Base-by-base conservation (phyloP, 1,284 basidiomycete species). In the Pseudozyma flocculosa region DNA sequence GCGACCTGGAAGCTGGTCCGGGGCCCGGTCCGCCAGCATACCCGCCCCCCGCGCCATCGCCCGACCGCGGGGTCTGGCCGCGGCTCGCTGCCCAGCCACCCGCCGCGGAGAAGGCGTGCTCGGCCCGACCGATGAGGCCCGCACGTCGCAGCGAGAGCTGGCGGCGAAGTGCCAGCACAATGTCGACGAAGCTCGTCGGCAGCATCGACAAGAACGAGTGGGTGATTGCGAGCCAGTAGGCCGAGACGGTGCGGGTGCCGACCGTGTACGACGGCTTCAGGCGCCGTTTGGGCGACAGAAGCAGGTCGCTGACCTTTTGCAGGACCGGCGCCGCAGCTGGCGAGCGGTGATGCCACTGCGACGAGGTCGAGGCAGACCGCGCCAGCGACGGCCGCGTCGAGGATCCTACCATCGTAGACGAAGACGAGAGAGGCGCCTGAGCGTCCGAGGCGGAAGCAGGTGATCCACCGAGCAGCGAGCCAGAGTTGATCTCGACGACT, bases 311-410 rank as follows among this genome's bases (percentile, higher is more conserved):
- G 8, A 61, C 59, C 47, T 66, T 66, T 48, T 61, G 54, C 40
- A 66, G 40, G 15, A 61, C 59, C 2, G 63, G 63, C 23, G 59
- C 59, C 11, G 63, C 58, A 17, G 54, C 49, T n/a, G 63, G 59
- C 11, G 63, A 66, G 18, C 58, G 42, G 40, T 66, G 50, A 32
- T 66, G 63, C 63, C 63, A 66, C 29, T 58, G 21, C 13, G 62
- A 61, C 13, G 54, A 47, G 11, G 26, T 11, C 34, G 63, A 66
- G 5, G 63, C 51, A 21, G 63, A 61, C n/a, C 63, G 40, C 19
- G 46, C 59, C 30, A 55, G 49, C 26, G 29, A 46, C 9, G 62
- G 62, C 15, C 62, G 53, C 17, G 56, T 47, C 4, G 56, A 49
- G 11, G 32, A 34, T 11, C 10, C 44, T n/a, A 24, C 40, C 4